Evolutionary conservation across 129 eudicot species (phyloP), one percentile per base, ranked within the genome.

Genomic region (Scalesia atractyloides): DNA sequence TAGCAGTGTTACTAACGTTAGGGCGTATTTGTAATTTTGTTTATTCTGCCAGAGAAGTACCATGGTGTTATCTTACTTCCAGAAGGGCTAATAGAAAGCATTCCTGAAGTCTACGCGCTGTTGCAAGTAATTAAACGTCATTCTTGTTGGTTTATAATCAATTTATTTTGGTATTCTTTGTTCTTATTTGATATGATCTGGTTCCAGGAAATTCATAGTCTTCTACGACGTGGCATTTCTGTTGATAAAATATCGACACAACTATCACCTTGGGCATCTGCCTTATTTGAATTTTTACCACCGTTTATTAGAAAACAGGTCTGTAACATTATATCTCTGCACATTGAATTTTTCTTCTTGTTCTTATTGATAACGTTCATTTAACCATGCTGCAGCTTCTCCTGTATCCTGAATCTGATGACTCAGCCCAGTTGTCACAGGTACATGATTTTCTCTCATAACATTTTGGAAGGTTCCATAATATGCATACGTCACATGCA

Each of bases 251-350:
- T 92, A 79, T 88, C 96, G 26, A 68, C 87, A 69, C 93, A 92
- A 41, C 87, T 92, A 47, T 92, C 97, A 79, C 97, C 97, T 16
- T 92, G 97, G 97, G 93, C 97, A 72, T 92, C 96, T 77, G 96
- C 97, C 43, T 80, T 92, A 66, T 86, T 92, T 74, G 96, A 89
- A 57, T 92, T 92, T 76, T 71, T 92, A 76, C 97, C 97, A 68
- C 85, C 83, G 30, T 92, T 92, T 75, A 88, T 92, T 22, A 92
- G 76, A 71, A 86, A 92, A 56, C 97, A 91, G 96, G 97, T 84
- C 61, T 11, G 15, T 65, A 11, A 3, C 16, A 14, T 33, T 41
- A 66, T 66, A 18, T 16, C 41, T 39, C 53, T 22, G 12, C 59
- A 33, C 43, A 59, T 56, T 19, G 44, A 58, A 7, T 52, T 30